Evolutionary conservation across 164 flowering plant genomes (phyloP).

Genomic region (Liriodendron chinense): DNA sequence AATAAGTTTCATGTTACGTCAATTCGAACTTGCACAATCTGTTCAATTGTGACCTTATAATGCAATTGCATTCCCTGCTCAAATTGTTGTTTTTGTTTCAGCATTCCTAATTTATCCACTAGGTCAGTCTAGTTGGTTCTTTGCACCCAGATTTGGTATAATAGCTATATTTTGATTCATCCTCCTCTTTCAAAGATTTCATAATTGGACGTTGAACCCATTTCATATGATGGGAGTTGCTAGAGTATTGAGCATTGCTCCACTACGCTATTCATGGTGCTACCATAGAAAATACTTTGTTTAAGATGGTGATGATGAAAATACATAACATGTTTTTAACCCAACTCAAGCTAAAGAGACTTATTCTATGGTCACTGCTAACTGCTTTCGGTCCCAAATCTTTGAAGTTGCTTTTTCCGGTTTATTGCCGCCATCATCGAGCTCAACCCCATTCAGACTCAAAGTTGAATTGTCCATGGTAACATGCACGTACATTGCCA

Average conservation of each 20-base stretch:
- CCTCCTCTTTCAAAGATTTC: not conserved
- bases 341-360: conserved; percentile 1
- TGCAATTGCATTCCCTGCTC: conserved; percentile 2
- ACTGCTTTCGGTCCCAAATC: not conserved
- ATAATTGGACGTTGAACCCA: not conserved
- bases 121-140: conserved; percentile 8
- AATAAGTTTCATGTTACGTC: not conserved
- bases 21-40: not conserved
- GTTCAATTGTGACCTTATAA: not conserved
- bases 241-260: not conserved
- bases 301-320: not conserved
- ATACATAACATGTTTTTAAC: not conserved
- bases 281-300: not conserved
- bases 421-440: no score
- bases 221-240: not conserved
- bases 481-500: no score
- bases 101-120: conserved; percentile 2
- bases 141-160: not conserved
- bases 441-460: no score
- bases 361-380: conserved; percentile 1
- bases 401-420: not conserved
- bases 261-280: conserved; percentile 2
- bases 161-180: no score
- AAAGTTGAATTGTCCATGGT: no score
- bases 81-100: conserved; percentile 7